These are phyloP conservation scores for Fragaria iinumae DNA, from an alignment of 306 rosid genomes.

Conservation along the genomic window DNA sequence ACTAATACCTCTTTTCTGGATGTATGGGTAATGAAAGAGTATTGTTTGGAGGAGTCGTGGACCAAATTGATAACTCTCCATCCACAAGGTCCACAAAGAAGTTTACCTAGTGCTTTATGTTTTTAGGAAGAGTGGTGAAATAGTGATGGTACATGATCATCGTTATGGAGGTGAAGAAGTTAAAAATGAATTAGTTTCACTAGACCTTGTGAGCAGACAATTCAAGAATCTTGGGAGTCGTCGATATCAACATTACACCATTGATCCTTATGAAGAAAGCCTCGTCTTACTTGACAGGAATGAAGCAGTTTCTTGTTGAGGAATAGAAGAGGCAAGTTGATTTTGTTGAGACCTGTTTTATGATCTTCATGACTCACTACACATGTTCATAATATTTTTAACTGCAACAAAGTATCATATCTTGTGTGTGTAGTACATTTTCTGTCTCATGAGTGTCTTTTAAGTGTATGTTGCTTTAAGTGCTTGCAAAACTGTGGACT, in stretches of 20 bases:
- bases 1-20: not conserved
- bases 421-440: not conserved
- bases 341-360: not conserved
- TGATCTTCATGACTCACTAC: not conserved
- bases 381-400: not conserved
- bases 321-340: not conserved
- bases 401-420: not conserved
- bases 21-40: not conserved
- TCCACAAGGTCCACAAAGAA: not conserved
- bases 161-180: not conserved
- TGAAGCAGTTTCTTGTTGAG: not conserved
- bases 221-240: not conserved
- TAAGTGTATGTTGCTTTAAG: not conserved
- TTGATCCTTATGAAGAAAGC: not conserved
- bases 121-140: conserved; percentile 6
- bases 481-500: not conserved
- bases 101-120: not conserved
- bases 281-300: not conserved
- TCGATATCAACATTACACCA: not conserved
- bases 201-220: not conserved
- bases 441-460: not conserved
- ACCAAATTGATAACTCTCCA: not conserved
- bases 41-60: not conserved
- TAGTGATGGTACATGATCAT: not conserved
- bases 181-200: not conserved